Evolutionary conservation across 2,329 filamentous ascomycete species (phyloP), one percentile per base, ranked within the genome.

Genomic region (Diaporthe sp.): DNA sequence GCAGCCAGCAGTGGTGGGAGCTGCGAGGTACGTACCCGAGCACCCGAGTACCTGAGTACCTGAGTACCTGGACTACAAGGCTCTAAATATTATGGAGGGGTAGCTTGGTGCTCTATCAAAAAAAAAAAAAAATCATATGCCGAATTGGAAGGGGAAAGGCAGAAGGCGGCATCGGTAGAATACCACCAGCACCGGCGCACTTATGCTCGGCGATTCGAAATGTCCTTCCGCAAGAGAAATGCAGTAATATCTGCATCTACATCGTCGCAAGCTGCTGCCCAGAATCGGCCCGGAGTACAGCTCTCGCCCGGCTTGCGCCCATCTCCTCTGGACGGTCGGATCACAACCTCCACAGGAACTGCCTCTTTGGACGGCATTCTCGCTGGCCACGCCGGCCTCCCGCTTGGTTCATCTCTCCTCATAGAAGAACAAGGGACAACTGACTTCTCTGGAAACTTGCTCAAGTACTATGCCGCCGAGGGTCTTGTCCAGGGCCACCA

Each of bases 351-450:
- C 0, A 98, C 97, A 0, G 97, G 97, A 30, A 96, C 95, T 0
- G 88, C 91, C 4, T 97, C 95, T 25, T 86, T 99, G 53, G 97
- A 99, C 80, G 91, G 91, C 74, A 87, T 98, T 25, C 87, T 99
- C 1, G 95, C 95, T 53, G 95, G 96, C 0, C 96, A 98, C 84
- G 90, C 92, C 6, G 97, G 97, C 0, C 86, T 98, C 6, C 91
- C 94, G 0, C 87, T 98, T 9, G 97, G 97, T 0, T 94, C 91
- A 25, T 94, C 92, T 0, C 81, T 98, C 1, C 84, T 99, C 7
- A 86, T 98, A 42, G 94, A 96, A 81, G 97, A 99, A 80, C 93
- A 92, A 73, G 96, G 96, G 0, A 98, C 96, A 0, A 99, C 97
- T 0, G 97, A 99, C 82, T 99, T 97, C 85, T 92, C 94, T 0